These are phyloP conservation scores for Leccinum pachyderme DNA, from an alignment of 1,284 basidiomycete genomes.

Conservation along the genomic window DNA sequence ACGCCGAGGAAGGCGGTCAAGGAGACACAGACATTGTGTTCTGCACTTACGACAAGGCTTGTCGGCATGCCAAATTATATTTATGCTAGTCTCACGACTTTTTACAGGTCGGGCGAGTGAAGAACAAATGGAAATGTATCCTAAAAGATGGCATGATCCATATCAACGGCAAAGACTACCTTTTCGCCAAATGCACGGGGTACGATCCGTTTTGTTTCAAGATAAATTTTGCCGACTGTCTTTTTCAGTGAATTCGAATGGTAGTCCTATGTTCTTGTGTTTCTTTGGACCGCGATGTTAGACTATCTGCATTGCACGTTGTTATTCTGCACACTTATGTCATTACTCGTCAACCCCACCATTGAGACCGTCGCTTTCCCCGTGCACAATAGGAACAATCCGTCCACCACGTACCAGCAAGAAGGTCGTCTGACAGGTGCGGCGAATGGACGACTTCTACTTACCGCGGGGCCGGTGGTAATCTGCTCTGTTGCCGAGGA, in stretches of 20 bases:
- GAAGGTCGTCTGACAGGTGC: not conserved
- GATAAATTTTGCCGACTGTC: not conserved
- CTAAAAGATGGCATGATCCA: conserved; percentile 98
- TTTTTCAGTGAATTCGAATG: conserved; percentile 39
- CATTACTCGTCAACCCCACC: conserved; percentile 16
- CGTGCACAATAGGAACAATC: conserved; percentile 27
- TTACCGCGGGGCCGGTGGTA: not conserved
- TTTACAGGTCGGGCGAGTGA: conserved; percentile 87
- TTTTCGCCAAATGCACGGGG: conserved; percentile 95
- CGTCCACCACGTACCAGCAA: not conserved
- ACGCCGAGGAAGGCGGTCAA: conserved; percentile 67
- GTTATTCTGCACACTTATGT: conserved; percentile 26
- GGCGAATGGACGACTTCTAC: not conserved
- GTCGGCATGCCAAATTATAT: not conserved
- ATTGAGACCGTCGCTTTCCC: conserved; percentile 10
- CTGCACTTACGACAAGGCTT: conserved; percentile 98
- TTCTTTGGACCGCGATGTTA: conserved; percentile 12
- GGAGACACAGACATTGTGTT: conserved; percentile 92
- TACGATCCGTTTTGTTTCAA: conserved; percentile 35
- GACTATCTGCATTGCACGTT: conserved; percentile 23
- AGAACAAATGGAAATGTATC: conserved; percentile 99
- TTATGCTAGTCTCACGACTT: conserved; percentile 1
- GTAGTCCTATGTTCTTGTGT: conserved; percentile 21
- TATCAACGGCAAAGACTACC: conserved; percentile 95
- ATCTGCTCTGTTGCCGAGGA: not conserved